These are phyloP conservation scores for Phlebiopsis gigantea DNA, from an alignment of 768 basidiomycete species.

Conservation along the genomic window DNA sequence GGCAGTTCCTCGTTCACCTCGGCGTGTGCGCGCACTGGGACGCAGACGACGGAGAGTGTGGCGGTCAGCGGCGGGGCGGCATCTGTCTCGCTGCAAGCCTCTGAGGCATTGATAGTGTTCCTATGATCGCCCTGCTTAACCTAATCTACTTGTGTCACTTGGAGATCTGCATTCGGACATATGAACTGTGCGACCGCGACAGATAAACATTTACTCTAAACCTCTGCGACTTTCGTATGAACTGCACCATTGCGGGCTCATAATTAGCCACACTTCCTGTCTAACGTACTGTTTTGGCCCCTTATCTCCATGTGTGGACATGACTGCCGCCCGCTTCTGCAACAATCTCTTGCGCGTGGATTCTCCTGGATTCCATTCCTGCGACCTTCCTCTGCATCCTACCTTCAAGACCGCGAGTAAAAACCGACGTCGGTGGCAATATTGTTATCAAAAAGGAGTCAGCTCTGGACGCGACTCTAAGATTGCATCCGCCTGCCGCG, in stretches of 20 bases:
- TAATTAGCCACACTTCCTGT: no score
- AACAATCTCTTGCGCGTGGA: no score
- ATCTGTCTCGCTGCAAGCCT: constrained; percentile 28
- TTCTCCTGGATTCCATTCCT: not conserved
- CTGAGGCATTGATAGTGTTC: constrained; percentile 34
- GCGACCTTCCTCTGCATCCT: not conserved
- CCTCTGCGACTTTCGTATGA: no score
- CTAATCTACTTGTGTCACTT: not conserved
- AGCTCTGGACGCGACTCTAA: not conserved
- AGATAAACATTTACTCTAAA: no score
- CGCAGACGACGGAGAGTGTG: constrained; percentile 23
- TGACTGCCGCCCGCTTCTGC: no score
- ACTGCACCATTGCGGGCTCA: no score
- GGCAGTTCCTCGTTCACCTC: constrained; percentile 27
- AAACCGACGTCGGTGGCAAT: not conserved
- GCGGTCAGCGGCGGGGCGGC: constrained; percentile 19
- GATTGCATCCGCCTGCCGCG: not conserved
- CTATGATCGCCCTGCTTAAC: constrained; percentile 17
- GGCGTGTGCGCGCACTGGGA: constrained; percentile 23
- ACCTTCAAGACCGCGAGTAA: not conserved
- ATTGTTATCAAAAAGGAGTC: not conserved
- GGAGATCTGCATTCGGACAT: not conserved
- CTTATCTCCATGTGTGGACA: no score
- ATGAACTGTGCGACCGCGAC: not conserved
- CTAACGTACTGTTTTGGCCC: no score